Evolutionary conservation across 2,329 filamentous ascomycete species (phyloP).

Genomic region (Dothiorella sarmentorum): DNA sequence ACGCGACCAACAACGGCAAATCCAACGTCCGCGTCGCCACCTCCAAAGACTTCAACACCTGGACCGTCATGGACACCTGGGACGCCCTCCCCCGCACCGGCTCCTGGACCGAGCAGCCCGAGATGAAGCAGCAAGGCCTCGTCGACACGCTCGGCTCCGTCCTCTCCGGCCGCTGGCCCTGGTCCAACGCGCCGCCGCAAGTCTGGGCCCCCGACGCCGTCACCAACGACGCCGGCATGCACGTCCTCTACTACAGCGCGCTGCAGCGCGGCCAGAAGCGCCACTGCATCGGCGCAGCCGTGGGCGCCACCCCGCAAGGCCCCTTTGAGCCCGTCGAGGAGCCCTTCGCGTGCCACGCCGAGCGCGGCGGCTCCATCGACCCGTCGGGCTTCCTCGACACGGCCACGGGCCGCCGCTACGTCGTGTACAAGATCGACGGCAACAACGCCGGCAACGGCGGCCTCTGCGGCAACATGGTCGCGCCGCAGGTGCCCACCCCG

Average conservation of each 20-base stretch:
- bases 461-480: conserved; percentile 45
- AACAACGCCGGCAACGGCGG: conserved; percentile 52
- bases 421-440: conserved; percentile 65
- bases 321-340: conserved; percentile 50
- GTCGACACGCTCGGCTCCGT: background rate
- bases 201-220: conserved; percentile 38
- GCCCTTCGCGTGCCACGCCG: conserved; percentile 50
- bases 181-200: conserved; percentile 21
- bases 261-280: conserved; percentile 37
- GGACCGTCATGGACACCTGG: conserved; percentile 25
- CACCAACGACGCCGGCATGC: conserved; percentile 42
- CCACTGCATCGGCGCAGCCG: conserved; percentile 60
- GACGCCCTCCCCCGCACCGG: conserved; percentile 32
- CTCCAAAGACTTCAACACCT: conserved; percentile 34
- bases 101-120: conserved; percentile 25
- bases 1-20: conserved; percentile 28
- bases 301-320: conserved; percentile 46
- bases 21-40: conserved; percentile 38
- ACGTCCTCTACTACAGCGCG: conserved; percentile 60
- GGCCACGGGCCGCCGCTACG: conserved; percentile 51
- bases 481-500: conserved; percentile 46
- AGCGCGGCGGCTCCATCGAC: conserved; percentile 59
- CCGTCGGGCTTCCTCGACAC: conserved; percentile 57
- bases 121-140: background rate
- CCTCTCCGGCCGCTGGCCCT: conserved; percentile 3